These are phyloP conservation scores for Diplocarpon rosae DNA, from an alignment of 2,329 filamentous ascomycete species.

Conservation along the genomic window DNA sequence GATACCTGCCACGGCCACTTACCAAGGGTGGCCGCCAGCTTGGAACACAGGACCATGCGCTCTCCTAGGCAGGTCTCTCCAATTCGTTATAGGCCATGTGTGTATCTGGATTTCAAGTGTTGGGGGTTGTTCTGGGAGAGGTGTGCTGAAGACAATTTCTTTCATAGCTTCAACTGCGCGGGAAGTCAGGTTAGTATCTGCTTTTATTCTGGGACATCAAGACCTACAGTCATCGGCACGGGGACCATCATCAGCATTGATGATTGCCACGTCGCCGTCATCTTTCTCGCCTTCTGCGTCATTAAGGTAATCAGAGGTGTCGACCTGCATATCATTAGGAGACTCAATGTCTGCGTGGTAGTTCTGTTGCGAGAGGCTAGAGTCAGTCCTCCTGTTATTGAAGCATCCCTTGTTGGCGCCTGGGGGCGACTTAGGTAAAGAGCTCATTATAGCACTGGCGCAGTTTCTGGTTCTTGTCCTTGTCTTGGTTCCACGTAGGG, in stretches of 20 bases:
- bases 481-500: no score
- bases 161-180: constrained; percentile 70
- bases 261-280: constrained; percentile 31
- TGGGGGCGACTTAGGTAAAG: background rate
- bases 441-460: background rate
- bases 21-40: constrained; percentile 82
- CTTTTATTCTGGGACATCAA: background rate
- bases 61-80: constrained; percentile 65
- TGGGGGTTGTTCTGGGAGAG: constrained; percentile 64
- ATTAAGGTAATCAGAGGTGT: constrained; percentile 25
- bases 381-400: constrained; percentile 4
- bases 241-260: constrained; percentile 28
- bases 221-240: constrained; percentile 31
- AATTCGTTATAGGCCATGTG: constrained; percentile 84
- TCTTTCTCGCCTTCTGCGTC: constrained; percentile 28
- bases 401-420: no score
- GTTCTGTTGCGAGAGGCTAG: constrained; percentile 14
- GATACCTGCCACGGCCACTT: constrained; percentile 23
- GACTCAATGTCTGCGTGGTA: constrained; percentile 23
- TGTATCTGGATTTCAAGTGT: constrained; percentile 62
- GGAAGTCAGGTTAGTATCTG: constrained; percentile 4
- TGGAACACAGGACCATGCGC: constrained; percentile 83
- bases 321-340: constrained; percentile 26
- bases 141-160: constrained; percentile 61
- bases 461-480: background rate